Base-by-base conservation (phyloP, 495 filamentous ascomycete species). In the Lasiosphaeria ovina region DNA sequence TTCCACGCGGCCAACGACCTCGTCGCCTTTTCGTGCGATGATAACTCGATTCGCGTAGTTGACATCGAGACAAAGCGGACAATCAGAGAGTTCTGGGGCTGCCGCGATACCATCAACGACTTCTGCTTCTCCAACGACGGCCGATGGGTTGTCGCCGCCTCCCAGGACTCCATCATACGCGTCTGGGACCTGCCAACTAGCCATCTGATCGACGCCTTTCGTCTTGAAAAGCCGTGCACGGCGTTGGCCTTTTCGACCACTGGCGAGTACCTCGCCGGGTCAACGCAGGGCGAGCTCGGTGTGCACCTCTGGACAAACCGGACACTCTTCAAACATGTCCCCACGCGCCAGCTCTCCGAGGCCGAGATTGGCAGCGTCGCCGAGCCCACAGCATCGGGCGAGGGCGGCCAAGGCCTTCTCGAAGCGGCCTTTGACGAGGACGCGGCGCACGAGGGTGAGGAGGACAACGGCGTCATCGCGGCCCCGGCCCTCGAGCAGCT, bases 101-200 rank as follows among this genome's bases (percentile, higher is more conserved):
- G 87, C 57, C 80, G 84, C n/a, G 88, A 85, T 17, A 84, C 85
- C 55, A 87, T 96, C 62, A 91, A 87, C 67, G 91, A 96, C 71
- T 90, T 93, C 66, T 86, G 85, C 60, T 98, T 98, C 74, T 98
- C 94, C 12, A 89, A 87, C 62, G 92, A 98, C 72, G 94, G 92
- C 32, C 81, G 92, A 44, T 98, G 94, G 95, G 87, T 99, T 63
- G 81, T 97, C 57, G 91, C 92, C 16, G 89, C 92, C 10, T 91
- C 90, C 5, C 87, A 89, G 72, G 93, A 97, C 73, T 86, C 84
- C 11, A 75, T 89, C 47, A 77, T 99, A 40, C 84, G 94, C 51
- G 83, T 97, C 3, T 99, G 94, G 93, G 94, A 99, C 75, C 76
- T 99, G 33, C 93, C 94, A 10, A 98, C 94, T 0, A 91, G 91